Conservation (phyloP, 2,329 filamentous ascomycete genomes). For the Pezicula carpinea region DNA sequence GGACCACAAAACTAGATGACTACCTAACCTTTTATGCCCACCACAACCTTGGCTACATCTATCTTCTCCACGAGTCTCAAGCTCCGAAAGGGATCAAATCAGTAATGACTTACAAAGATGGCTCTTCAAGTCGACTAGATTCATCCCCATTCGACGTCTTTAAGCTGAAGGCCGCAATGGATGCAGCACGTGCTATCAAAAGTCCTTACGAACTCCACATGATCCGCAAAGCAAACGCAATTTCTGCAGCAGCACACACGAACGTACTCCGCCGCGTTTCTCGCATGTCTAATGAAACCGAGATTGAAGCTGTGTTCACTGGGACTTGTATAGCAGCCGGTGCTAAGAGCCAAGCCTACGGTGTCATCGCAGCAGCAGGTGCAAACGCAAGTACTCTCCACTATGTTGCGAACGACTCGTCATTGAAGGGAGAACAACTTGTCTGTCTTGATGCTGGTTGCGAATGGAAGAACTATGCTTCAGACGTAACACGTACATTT, state of each 20-base stretch:
- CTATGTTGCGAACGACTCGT: slow-evolving; percentile 75
- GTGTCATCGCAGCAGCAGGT: slow-evolving; percentile 82
- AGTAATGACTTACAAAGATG: slow-evolving; percentile 1
- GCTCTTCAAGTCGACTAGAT: slow-evolving; percentile 3
- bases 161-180: slow-evolving; percentile 65
- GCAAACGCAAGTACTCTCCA: slow-evolving; percentile 81
- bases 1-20: slow-evolving; percentile 45
- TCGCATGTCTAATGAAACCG: slow-evolving; percentile 67
- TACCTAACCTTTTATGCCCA: slow-evolving; percentile 41
- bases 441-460: slow-evolving; percentile 84
- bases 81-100: slow-evolving; percentile 8
- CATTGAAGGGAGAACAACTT: slow-evolving; percentile 64
- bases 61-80: slow-evolving; percentile 41
- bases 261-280: slow-evolving; percentile 63
- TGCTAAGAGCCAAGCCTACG: slow-evolving; percentile 77
- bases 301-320: slow-evolving; percentile 76
- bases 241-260: slow-evolving; percentile 74
- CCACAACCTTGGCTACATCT: slow-evolving; percentile 35
- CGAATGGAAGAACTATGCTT: slow-evolving; percentile 81
- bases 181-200: slow-evolving; percentile 77
- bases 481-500: slow-evolving; percentile 85
- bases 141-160: slow-evolving; percentile 38
- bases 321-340: slow-evolving; percentile 67
- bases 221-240: slow-evolving; percentile 73
- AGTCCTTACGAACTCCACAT: slow-evolving; percentile 79